Evolutionary conservation across 2,329 filamentous ascomycete genomes (phyloP), one percentile per base, ranked within the genome.

Genomic region (Coniochaeta pulveracea): DNA sequence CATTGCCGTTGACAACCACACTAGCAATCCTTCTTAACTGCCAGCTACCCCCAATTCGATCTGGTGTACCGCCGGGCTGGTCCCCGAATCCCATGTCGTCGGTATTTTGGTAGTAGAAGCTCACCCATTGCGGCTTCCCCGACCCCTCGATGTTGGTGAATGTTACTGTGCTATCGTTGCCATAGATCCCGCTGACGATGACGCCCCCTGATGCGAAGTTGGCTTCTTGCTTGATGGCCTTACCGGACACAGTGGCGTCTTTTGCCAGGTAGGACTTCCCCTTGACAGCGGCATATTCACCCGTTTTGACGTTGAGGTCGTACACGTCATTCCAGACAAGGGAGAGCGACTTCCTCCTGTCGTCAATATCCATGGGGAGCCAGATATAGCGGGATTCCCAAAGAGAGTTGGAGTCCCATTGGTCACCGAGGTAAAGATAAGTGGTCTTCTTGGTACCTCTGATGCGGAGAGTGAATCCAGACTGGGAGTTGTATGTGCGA

Each of bases 1-100:
- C 61, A 36, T 76, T 66, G 3, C 60, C 64, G 39, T 74, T 78
- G 3, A 77, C 67, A 0, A 75, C 55, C 2, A 78, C 72, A 30
- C 72, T 74, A 43, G 65, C 66, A 36, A 77, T 69, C 8, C 73
- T 63, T 4, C 72, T 63, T 5, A 78, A 52, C 39, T 74, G 68
- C 72, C 72, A 78, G 0, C 57, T 51, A 0, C 73, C 72, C 5
- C 66, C 66, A 35, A 78, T 75, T 6, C 73, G 64, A 44, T 78
- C 72, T 0, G 73, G 73, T 0, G 55, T 52, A 5, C 72, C 73
- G 26, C 63, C 65, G 2, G 73, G 62, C 37, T 65, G 61, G 33
- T 66, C 63, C 1, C 71, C 71, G 35, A 70, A 76, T 3, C 70
- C 71, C 66, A 74, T 72, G 37, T 75, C 71, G 32, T 75, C 71